Percentiles rank a stretch among this genome's conserved stretches.
Conservation (phyloP, 352 stramenopile genomes). For the Thalassiosira pacifica region DNA sequence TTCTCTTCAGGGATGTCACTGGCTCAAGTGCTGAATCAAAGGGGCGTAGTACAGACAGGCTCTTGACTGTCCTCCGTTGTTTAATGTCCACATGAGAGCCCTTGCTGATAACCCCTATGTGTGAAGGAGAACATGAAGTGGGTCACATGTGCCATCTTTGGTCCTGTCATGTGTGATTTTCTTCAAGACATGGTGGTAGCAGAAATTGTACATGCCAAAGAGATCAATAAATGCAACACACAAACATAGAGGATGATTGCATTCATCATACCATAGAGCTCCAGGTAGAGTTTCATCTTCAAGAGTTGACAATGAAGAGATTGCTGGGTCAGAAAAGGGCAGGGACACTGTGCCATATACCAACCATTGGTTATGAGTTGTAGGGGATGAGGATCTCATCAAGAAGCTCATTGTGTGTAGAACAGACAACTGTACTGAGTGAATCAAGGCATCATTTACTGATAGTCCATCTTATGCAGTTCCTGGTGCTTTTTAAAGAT, state of each 20-base stretch:
- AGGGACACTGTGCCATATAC: neutral
- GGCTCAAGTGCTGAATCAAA: neutral
- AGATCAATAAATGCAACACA: neutral
- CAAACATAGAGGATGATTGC: neutral
- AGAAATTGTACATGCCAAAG: slow-evolving; percentile 7
- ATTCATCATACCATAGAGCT: neutral
- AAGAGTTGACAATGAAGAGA: neutral
- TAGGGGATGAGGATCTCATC: neutral
- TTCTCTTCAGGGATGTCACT: neutral
- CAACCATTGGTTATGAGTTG: slow-evolving; percentile 10
- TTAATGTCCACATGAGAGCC: neutral
- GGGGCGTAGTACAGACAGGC: neutral
- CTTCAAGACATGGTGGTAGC: slow-evolving; percentile 4
- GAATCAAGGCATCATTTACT: neutral
- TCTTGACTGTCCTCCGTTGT: neutral
- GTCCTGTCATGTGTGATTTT: neutral
- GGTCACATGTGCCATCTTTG: neutral
- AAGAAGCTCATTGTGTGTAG: neutral
- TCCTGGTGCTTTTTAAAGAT: neutral
- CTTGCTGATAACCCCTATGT: neutral
- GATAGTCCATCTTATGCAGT: neutral
- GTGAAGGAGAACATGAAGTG: neutral
- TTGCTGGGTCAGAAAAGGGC: neutral
- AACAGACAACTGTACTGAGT: neutral
- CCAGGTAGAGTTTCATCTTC: neutral